Evolutionary conservation across 2,329 filamentous ascomycete species (phyloP).

Genomic region (Colletotrichum phormii): DNA sequence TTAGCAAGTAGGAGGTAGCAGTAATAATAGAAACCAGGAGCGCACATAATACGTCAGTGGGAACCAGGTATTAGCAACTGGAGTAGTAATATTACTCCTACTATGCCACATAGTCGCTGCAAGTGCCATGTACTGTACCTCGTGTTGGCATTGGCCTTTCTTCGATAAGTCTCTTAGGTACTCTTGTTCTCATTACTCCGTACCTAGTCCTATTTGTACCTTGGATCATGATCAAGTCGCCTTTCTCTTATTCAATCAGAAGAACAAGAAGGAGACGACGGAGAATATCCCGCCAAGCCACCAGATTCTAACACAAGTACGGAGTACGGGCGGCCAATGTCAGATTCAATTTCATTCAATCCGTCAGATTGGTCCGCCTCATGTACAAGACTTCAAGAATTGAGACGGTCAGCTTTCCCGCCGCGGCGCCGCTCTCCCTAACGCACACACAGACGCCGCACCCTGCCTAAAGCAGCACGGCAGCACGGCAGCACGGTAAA

Average conservation of each 20-base stretch:
- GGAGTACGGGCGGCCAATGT: slow-evolving; percentile 9
- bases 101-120: background rate
- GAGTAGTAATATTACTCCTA: slow-evolving; percentile 9
- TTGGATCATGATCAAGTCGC: background rate
- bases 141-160: background rate
- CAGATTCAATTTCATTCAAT: background rate
- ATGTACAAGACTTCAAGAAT: background rate
- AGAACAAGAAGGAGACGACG: background rate
- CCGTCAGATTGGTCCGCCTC: background rate
- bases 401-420: background rate
- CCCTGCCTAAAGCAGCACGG: background rate
- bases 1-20: background rate
- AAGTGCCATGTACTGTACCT: background rate
- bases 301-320: background rate
- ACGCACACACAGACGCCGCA: slow-evolving; percentile 2
- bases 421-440: background rate
- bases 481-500: background rate
- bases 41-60: slow-evolving; percentile 27
- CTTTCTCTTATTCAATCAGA: background rate
- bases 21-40: slow-evolving; percentile 35
- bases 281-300: background rate
- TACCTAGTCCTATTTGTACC: too few relatives aligned
- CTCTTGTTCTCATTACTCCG: background rate
- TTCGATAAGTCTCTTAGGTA: background rate
- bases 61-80: background rate